Percentiles rank a stretch among this genome's conserved stretches.
phyloP scores from a whole-genome alignment of 2,329 filamentous ascomycete genomes.

The Westerdykella aurantiaca region DNA sequence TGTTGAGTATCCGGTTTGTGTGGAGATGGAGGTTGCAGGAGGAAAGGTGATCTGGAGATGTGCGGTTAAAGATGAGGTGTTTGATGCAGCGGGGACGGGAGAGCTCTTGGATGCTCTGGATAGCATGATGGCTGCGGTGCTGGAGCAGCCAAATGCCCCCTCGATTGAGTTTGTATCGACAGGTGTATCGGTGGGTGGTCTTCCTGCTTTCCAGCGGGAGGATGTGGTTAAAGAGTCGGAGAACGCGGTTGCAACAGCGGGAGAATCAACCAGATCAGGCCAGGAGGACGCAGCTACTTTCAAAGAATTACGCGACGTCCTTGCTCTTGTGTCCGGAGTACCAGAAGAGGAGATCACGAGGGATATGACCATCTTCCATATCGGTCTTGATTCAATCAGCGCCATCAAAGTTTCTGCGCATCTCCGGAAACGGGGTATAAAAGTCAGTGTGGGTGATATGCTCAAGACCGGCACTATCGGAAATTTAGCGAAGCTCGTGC shows the following conservation, averaged over 20 bases:
- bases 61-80: conserved; percentile 58
- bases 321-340: conserved; percentile 56
- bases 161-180: conserved; percentile 51
- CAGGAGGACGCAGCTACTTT: conserved; percentile 31
- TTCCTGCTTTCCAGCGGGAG: conserved; percentile 42
- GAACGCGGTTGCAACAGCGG: background rate
- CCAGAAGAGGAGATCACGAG: conserved; percentile 53
- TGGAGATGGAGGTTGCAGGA: conserved; percentile 65
- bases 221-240: conserved; percentile 2
- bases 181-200: conserved; percentile 59
- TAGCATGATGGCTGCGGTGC: conserved; percentile 51
- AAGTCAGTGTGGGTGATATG: conserved; percentile 64
- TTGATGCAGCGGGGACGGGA: conserved; percentile 44
- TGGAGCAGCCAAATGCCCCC: conserved; percentile 45
- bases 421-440: conserved; percentile 58
- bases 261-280: background rate
- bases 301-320: conserved; percentile 40
- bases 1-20: conserved; percentile 75
- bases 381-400: conserved; percentile 87
- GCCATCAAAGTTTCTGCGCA: conserved; percentile 76
- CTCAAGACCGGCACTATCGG: conserved; percentile 59
- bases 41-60: conserved; percentile 61
- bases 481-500: conserved; percentile 52
- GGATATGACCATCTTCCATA: conserved; percentile 66
- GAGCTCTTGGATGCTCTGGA: conserved; percentile 57